Evolutionary conservation across 768 basidiomycete species (phyloP), one percentile per base, ranked within the genome.

Genomic region (Fomitopsis serialis): DNA sequence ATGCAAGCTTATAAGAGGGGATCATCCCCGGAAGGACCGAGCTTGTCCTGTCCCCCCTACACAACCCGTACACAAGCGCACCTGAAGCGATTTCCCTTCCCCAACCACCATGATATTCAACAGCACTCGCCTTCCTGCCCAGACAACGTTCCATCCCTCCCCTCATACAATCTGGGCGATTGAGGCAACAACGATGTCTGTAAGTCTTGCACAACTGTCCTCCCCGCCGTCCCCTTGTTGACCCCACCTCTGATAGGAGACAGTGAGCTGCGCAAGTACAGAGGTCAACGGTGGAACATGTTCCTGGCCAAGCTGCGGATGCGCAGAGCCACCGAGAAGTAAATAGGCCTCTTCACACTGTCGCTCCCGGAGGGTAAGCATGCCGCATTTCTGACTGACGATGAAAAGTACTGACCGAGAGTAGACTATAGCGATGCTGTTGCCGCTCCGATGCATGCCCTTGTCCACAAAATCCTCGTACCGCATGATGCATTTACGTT

Each of bases 291-390:
- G 37, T 45, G 42, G 35, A 23, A 51, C 45, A 48, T 74, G 73
- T 61, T 59, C 58, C 45, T 70, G 66, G 55, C 66, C 67, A 21
- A 62, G 64, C 61, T 68, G 67, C 52, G 59, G 58, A 32, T 68
- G 70, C 58, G 64, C 62, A 57, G 65, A 69, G 25, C 63, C 70
- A 25, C 65, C 72, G 17, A 72, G 69, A 65, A 70, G 70, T 54
- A 53, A 61, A 51, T 48, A 37, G 11, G 29, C 11, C 29, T 32
- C 6, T 32, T 11, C 29, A 5, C 6, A 5, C 29, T 32, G 6
- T 32, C 29, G 11, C 6, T 5, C 29, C 29, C 11, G 5, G 11
- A 5, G 29, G 29, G 29, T 32, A 32, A 32, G 29, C 11, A n/a
- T n/a, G 11, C 29, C 29, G 29, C 11, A 5, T 5, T 11, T 32